These are phyloP conservation scores for Colletotrichum gloeosporioides DNA, from an alignment of 2,329 filamentous ascomycete species.

Conservation along the genomic window DNA sequence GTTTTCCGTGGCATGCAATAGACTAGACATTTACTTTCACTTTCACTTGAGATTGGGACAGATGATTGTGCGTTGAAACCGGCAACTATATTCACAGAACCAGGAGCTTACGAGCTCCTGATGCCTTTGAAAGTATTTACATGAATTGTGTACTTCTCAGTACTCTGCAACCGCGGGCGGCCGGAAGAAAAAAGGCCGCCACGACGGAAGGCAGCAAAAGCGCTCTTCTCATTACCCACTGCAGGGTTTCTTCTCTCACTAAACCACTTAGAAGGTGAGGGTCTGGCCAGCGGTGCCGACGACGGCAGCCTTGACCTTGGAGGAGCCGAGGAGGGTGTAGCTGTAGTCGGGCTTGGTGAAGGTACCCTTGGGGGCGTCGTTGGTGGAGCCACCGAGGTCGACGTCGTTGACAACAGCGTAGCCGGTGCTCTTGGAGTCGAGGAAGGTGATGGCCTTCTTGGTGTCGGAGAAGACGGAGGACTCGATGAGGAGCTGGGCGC, in stretches of 20 bases:
- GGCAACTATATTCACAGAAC: neutral
- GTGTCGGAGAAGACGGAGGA: constrained; percentile 55
- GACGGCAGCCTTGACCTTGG: constrained; percentile 50
- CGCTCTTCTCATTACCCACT: neutral
- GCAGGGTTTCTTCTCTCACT: neutral
- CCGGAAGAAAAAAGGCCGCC: neutral
- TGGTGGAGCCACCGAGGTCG: constrained; percentile 47
- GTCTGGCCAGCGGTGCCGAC: constrained; percentile 42
- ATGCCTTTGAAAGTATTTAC: constrained; percentile 15
- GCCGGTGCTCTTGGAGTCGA: constrained; percentile 45
- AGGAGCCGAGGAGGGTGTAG: constrained; percentile 49
- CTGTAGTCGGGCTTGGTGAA: constrained; percentile 58
- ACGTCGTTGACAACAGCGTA: constrained; percentile 48
- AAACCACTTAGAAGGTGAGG: constrained; percentile 33
- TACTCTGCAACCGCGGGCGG: neutral
- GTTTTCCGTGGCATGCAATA: neutral
- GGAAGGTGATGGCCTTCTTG: constrained; percentile 39
- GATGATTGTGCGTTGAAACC: neutral
- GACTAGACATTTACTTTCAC: neutral
- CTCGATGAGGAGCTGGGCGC: constrained; percentile 64
- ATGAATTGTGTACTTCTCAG: constrained; percentile 6
- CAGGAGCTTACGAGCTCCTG: neutral
- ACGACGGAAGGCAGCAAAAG: neutral
- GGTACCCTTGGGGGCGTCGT: constrained; percentile 55
- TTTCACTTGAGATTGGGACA: neutral